Conservation (phyloP, 306 rosid genomes). For the Vigna trinervia region DNA sequence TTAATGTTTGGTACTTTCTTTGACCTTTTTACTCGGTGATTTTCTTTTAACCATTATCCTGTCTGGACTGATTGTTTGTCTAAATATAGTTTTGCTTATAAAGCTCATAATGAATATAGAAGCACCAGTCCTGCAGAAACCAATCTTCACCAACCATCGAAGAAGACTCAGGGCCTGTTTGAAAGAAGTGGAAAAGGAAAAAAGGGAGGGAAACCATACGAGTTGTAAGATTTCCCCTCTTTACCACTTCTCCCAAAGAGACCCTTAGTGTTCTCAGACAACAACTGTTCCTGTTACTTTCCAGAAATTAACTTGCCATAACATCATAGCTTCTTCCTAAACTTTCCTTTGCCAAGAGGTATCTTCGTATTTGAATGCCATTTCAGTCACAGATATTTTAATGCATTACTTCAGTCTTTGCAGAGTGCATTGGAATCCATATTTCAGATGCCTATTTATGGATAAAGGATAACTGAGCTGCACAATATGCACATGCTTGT, state of each 20-base stretch:
- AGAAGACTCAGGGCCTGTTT: constrained; percentile 49
- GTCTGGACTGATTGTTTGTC: constrained; percentile 20
- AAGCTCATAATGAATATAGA: constrained; percentile 5
- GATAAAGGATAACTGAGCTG: constrained; percentile 25
- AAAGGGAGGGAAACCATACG: constrained; percentile 30
- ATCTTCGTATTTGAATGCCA: constrained; percentile 9
- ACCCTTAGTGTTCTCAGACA: constrained; percentile 50
- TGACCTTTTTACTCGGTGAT: constrained; percentile 14
- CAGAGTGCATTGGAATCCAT: constrained; percentile 35
- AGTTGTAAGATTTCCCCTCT: constrained; percentile 39
- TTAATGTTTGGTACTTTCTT: neutral
- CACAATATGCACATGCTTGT: constrained; percentile 4
- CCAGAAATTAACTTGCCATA: constrained; percentile 30
- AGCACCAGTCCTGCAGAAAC: constrained; percentile 30
- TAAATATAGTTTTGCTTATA: constrained; percentile 9
- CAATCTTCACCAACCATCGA: constrained; percentile 27
- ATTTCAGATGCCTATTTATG: constrained; percentile 35
- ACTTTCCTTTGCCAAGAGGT: neutral
- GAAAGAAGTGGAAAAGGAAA: constrained; percentile 48
- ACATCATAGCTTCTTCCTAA: constrained; percentile 21
- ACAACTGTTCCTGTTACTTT: constrained; percentile 26
- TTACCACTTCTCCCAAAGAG: constrained; percentile 49
- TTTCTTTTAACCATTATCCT: constrained; percentile 18
- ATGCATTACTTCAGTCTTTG: neutral
- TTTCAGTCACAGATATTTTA: neutral